Base-by-base conservation (phyloP, 129 eudicot genomes). In the Lactuca saligna region DNA sequence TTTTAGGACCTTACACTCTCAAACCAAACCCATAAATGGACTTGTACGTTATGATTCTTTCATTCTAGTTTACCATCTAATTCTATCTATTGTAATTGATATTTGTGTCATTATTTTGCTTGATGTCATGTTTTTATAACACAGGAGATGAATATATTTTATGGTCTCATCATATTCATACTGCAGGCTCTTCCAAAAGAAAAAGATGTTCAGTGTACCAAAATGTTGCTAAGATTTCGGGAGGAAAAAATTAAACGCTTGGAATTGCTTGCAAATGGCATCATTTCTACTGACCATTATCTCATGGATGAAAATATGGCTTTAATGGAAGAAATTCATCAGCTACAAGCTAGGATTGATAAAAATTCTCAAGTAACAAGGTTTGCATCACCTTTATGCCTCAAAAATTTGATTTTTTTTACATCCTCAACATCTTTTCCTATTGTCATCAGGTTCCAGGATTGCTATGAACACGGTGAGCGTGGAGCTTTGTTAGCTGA, bases 401-500 rank as follows among this genome's bases (percentile, higher is more conserved):
- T 67, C 38, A 57, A 55, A 46, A 25, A 31, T 16, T 20, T 16
- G 51, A 44, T 8, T 42, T 15, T 15, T 3, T 17, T 60, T 55
- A 44, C 69, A 61, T 66, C 62, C 63, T 44, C 13, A 48, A 66
- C 25, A 41, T 14, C 70, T 53, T 31, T 55, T 58, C 29, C 15
- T 71, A 58, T 55, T 78, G 60, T 70, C 72, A 17, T 25, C 68
- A 88, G 96, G 71, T 66, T 78, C 29, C 85, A 85, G 51, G 78
- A 79, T 53, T 73, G 71, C 67, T 79, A 80, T 65, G 85, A 73
- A 70, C 71, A 71, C 54, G 85, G 87, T 50, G 96, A 83, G 62
- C 82, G 88, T 65, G 96, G 83, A 75, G 61, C 71, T 51, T 70
- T 88, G 78, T 61, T 85, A 14, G 71, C 87, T 82, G 96, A 88